These are phyloP conservation scores for Fraxinus latifolia DNA, from an alignment of 305 asterid species.

Conservation along the genomic window DNA sequence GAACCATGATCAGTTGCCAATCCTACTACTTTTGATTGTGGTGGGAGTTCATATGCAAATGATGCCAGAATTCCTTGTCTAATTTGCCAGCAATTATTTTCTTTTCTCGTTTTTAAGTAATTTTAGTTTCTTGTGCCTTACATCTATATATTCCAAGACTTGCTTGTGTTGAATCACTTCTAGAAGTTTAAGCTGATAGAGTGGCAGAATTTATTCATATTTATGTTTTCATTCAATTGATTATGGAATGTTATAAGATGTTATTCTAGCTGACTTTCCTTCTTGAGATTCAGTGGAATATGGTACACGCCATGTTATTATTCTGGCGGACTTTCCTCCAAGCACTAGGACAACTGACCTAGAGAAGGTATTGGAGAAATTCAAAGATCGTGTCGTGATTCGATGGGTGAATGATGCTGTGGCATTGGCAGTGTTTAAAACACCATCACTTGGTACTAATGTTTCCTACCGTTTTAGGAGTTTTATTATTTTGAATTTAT, in stretches of 20 bases:
- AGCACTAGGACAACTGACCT: conserved; percentile 70
- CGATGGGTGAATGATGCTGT: conserved; percentile 85
- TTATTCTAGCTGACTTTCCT: conserved; percentile 3
- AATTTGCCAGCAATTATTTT: background rate
- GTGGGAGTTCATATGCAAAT: background rate
- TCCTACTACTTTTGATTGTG: background rate
- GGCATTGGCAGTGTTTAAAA: conserved; percentile 79
- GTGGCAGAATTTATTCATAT: background rate
- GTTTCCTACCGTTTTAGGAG: conserved; percentile 1
- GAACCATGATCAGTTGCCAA: background rate
- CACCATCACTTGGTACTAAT: conserved; percentile 67
- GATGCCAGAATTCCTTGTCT: background rate
- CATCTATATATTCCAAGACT: background rate
- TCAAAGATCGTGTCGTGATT: conserved; percentile 66
- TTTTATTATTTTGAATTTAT: background rate
- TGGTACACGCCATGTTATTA: conserved; percentile 77
- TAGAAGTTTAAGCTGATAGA: background rate
- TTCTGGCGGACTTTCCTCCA: conserved; percentile 60
- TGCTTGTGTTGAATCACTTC: background rate
- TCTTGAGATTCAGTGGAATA: conserved; percentile 47
- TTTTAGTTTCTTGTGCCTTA: background rate
- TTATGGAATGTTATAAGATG: conserved; percentile 3
- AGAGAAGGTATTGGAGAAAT: conserved; percentile 61
- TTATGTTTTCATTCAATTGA: background rate
- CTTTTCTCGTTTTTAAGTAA: background rate